Evolutionary conservation across 2,329 filamentous ascomycete genomes (phyloP).

Genomic region (Xylaria hypoxylon): DNA sequence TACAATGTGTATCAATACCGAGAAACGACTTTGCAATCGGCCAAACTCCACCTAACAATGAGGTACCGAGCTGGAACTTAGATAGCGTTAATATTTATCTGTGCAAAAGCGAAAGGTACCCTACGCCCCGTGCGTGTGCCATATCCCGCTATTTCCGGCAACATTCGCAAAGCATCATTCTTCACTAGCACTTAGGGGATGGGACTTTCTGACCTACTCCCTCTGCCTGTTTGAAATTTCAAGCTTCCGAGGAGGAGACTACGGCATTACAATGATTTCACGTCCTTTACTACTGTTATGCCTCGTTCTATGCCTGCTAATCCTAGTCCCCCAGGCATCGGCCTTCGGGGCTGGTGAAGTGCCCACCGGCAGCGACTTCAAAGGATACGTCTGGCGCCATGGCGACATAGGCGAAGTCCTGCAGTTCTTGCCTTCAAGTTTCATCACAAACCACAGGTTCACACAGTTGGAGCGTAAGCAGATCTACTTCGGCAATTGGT

Average conservation of each 20-base stretch:
- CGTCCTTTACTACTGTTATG: conserved; percentile 28
- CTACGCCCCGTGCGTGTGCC: neutral
- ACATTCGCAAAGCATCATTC: neutral
- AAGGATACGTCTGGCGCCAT: conserved; percentile 57
- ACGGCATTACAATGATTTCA: conserved; percentile 29
- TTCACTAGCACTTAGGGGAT: neutral
- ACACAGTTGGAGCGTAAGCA: conserved; percentile 54
- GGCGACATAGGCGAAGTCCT: conserved; percentile 56
- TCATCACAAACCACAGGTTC: conserved; percentile 55
- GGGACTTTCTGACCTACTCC: neutral
- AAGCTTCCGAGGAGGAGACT: neutral
- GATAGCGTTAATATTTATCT: neutral
- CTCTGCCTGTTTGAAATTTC: neutral
- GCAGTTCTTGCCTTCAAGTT: conserved; percentile 53
- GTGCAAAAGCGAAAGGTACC: conserved; percentile 2
- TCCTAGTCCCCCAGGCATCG: conserved; percentile 48
- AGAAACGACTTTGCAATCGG: neutral
- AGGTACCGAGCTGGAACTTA: neutral
- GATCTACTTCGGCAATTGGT: conserved; percentile 59
- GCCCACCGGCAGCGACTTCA: conserved; percentile 54
- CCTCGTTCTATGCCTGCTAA: conserved; percentile 52
- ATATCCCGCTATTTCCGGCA: conserved; percentile 7
- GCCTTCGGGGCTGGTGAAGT: conserved; percentile 57
- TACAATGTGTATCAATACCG: neutral
- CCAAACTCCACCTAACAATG: neutral